phyloP scores from a whole-genome alignment of 129 eudicot species.

The Centrapalus pauciflorus region DNA sequence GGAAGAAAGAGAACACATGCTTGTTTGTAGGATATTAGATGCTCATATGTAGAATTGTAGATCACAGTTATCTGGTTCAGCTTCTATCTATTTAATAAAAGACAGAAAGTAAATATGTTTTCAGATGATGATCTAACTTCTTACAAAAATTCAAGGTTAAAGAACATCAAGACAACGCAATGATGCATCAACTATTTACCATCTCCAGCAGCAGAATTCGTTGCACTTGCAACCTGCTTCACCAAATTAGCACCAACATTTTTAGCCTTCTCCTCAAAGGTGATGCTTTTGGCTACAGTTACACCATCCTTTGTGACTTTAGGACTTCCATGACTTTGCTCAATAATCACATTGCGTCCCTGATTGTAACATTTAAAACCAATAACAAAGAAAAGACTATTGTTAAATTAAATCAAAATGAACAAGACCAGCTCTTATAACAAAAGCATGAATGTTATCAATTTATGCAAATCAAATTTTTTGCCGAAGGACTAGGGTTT shows the following conservation, averaged over 20 bases:
- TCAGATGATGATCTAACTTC: not conserved
- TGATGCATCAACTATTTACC: conserved; percentile 37
- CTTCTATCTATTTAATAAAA: too few species aligned
- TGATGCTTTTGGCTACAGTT: conserved; percentile 91
- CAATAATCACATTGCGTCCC: conserved; percentile 91
- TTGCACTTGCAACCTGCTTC: conserved; percentile 90
- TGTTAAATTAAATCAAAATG: not conserved
- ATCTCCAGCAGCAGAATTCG: conserved; percentile 90
- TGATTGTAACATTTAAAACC: conserved; percentile 24
- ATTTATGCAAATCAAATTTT: not conserved
- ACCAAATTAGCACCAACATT: conserved; percentile 83
- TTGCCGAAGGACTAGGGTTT: not conserved
- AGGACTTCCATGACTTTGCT: conserved; percentile 51
- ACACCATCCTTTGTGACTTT: conserved; percentile 97
- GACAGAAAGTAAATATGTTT: not conserved
- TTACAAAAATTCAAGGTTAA: not conserved
- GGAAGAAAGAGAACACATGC: not conserved
- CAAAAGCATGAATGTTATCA: not conserved
- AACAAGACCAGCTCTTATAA: not conserved
- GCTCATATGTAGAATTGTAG: too few species aligned
- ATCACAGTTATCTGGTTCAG: too few species aligned
- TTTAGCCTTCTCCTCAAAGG: conserved; percentile 63
- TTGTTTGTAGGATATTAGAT: not conserved
- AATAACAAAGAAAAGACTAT: not conserved
- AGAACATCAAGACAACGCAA: conserved; percentile 10